A percentile compares a stretch with the other conserved stretches of the same genome.
phyloP scores from a whole-genome alignment of 1,284 basidiomycete genomes.

The Anthracocystis setariae region DNA sequence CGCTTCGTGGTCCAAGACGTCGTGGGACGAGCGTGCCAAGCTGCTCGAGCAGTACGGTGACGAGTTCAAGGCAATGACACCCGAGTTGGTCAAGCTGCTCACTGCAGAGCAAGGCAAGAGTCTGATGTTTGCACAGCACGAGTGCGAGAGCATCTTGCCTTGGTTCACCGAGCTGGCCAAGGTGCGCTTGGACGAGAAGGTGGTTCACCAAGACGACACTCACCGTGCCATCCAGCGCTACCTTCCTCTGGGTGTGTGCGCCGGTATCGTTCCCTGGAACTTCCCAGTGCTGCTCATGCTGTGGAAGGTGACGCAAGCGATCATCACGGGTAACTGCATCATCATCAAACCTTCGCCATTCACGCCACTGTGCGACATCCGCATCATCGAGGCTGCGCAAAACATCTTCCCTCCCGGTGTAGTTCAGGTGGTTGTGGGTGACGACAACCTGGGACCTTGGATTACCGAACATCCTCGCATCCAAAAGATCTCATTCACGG shows the following conservation, averaged over 20 bases:
- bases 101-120: constrained; percentile 48
- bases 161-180: constrained; percentile 41
- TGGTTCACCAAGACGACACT: constrained; percentile 26
- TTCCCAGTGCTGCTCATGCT: constrained; percentile 47
- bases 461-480: constrained; percentile 48
- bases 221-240: constrained; percentile 25
- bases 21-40: constrained; percentile 41
- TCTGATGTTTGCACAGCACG: constrained; percentile 18
- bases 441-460: constrained; percentile 40
- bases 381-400: constrained; percentile 44
- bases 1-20: constrained; percentile 31
- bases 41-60: constrained; percentile 32
- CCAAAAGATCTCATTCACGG: constrained; percentile 51
- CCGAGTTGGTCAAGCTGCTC: constrained; percentile 42
- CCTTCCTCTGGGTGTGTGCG: constrained; percentile 19
- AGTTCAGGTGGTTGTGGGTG: constrained; percentile 43
- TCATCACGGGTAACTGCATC: constrained; percentile 48
- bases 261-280: constrained; percentile 52
- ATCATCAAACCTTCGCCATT: constrained; percentile 55
- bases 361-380: constrained; percentile 47
- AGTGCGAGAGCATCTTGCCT: constrained; percentile 23
- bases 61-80: constrained; percentile 23
- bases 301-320: constrained; percentile 41
- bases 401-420: constrained; percentile 50
- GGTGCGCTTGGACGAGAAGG: constrained; percentile 35